These are phyloP conservation scores for Hawksworthiomyces lignivorus DNA, from an alignment of 2,329 filamentous ascomycete species.

Conservation along the genomic window DNA sequence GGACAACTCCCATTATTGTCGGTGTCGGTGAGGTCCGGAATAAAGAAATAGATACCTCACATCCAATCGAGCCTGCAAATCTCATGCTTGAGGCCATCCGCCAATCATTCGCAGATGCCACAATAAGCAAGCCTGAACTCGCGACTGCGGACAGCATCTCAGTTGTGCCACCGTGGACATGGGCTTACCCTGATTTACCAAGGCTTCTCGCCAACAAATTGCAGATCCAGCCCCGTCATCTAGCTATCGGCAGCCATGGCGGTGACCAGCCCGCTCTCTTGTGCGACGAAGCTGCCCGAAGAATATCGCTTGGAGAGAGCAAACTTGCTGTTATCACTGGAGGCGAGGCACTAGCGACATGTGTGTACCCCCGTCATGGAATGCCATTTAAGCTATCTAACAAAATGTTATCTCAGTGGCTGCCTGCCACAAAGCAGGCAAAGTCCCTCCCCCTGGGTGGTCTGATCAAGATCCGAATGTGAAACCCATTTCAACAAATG, in stretches of 20 bases:
- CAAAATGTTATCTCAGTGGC: too few relatives aligned
- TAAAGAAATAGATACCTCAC: slow-evolving; percentile 1
- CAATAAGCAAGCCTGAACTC: neutral
- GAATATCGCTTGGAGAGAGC: neutral
- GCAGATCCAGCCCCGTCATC: neutral
- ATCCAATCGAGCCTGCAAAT: slow-evolving; percentile 7
- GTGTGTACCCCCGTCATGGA: neutral
- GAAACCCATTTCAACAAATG: slow-evolving; percentile 1
- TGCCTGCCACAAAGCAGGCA: slow-evolving; percentile 5
- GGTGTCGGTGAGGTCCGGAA: slow-evolving; percentile 11
- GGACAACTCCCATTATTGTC: slow-evolving; percentile 8
- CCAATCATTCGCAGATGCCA: slow-evolving; percentile 1
- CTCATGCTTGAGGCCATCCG: slow-evolving; percentile 9
- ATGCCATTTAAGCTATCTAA: too few relatives aligned
- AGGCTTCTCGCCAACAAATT: slow-evolving; percentile 1
- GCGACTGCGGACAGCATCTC: slow-evolving; percentile 7
- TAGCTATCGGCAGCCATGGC: slow-evolving; percentile 5
- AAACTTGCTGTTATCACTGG: slow-evolving; percentile 11
- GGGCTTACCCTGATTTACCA: slow-evolving; percentile 8
- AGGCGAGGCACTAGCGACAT: slow-evolving; percentile 8
- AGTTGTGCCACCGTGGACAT: slow-evolving; percentile 10
- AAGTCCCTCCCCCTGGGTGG: slow-evolving; percentile 6
- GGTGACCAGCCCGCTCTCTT: slow-evolving; percentile 10
- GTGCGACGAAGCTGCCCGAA: slow-evolving; percentile 9
- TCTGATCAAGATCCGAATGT: slow-evolving; percentile 4